These are phyloP conservation scores for Solanum etuberosum DNA, from an alignment of 257 asterid species.

Conservation along the genomic window DNA sequence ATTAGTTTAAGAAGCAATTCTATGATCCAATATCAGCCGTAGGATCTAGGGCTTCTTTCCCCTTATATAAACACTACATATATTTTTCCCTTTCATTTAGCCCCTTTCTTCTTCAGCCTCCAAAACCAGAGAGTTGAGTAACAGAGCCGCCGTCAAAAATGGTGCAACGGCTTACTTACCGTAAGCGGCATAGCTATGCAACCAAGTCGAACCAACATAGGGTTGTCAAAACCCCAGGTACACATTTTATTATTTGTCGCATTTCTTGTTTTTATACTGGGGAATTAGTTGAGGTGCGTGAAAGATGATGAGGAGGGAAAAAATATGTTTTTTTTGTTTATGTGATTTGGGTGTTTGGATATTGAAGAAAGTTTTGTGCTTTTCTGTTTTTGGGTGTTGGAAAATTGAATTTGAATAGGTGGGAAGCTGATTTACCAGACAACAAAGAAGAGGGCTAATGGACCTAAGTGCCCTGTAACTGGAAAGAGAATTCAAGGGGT, in stretches of 20 bases:
- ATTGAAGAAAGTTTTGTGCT: neutral
- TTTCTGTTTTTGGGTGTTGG: neutral
- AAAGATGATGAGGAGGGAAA: neutral
- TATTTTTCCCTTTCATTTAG: neutral
- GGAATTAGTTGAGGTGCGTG: neutral
- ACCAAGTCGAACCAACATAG: slow-evolving; percentile 81
- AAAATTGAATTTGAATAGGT: slow-evolving; percentile 19
- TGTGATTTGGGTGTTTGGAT: neutral
- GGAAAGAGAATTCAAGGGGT: slow-evolving; percentile 88
- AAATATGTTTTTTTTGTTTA: neutral
- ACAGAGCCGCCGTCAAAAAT: slow-evolving; percentile 18
- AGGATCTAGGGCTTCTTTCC: slow-evolving; percentile 17
- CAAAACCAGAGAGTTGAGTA: neutral
- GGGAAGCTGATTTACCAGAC: slow-evolving; percentile 71
- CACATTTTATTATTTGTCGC: neutral
- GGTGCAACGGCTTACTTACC: slow-evolving; percentile 73
- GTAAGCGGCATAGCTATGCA: slow-evolving; percentile 78
- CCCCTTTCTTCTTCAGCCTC: slow-evolving; percentile 9
- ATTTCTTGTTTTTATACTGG: neutral
- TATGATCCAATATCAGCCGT: slow-evolving; percentile 12
- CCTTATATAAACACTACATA: neutral
- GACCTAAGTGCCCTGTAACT: slow-evolving; percentile 79
- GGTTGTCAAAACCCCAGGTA: slow-evolving; percentile 82
- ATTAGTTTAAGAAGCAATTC: neutral
- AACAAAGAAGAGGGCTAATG: slow-evolving; percentile 73